Conservation (phyloP, 1,139 yeast species). For the Taphrina flavorubra region DNA sequence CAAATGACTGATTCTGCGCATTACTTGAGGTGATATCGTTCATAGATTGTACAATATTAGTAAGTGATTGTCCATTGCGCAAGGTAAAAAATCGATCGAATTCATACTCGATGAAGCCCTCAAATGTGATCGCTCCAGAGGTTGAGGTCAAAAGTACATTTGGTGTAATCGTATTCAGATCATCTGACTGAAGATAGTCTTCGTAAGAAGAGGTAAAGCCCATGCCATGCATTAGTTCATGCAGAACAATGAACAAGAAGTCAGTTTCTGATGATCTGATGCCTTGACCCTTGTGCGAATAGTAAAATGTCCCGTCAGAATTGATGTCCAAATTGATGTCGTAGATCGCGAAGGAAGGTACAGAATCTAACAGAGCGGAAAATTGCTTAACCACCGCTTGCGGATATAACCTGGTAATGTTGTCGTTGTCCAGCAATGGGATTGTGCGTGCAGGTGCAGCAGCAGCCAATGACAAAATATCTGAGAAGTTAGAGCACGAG, state of each 20-base stretch:
- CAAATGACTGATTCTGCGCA: neutral
- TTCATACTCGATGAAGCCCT: constrained; percentile 40
- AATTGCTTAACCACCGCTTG: constrained; percentile 42
- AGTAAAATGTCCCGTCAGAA: constrained; percentile 31
- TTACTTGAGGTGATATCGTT: neutral
- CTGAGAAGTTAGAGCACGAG: constrained; percentile 12
- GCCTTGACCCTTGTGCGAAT: constrained; percentile 3
- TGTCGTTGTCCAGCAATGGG: constrained; percentile 36
- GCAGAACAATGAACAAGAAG: constrained; percentile 34
- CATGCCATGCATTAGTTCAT: constrained; percentile 42
- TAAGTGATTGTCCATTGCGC: neutral
- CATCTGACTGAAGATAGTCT: constrained; percentile 31
- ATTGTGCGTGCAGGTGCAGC: constrained; percentile 41
- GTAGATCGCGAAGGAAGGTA: constrained; percentile 11
- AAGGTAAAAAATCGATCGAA: constrained; percentile 33
- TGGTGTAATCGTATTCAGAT: constrained; percentile 32
- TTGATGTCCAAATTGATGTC: constrained; percentile 39
- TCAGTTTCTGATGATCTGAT: constrained; percentile 29
- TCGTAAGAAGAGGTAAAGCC: constrained; percentile 41
- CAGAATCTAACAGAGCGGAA: neutral
- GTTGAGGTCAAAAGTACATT: constrained; percentile 25
- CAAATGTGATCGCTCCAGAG: constrained; percentile 2
- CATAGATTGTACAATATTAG: neutral
- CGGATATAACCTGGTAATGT: constrained; percentile 38
- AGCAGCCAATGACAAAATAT: constrained; percentile 33